Evolutionary conservation across 1,139 yeast genomes (phyloP), one percentile per base, ranked within the genome.

Genomic region (Scheffersomyces lignicola): DNA sequence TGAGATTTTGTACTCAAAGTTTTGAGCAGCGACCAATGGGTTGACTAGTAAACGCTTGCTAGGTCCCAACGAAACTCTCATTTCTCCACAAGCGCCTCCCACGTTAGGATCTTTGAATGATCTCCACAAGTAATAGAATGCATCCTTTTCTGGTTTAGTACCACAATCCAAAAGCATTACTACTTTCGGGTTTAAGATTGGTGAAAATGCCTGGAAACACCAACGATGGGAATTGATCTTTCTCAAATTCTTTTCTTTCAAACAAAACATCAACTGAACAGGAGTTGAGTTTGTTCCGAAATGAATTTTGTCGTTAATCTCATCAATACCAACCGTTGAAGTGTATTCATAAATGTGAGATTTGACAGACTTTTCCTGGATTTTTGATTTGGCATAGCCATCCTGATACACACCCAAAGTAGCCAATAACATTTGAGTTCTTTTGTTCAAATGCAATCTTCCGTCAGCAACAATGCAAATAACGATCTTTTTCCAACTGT

Each of bases 1-100:
- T 12, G 92, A 83, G 59, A 83, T 83, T 56, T 85, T 85, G 59
- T 85, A 85, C 56, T 85, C 95, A 53, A 85, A 85, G 52, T 85
- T 85, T 52, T 85, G 95, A 0, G 92, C 87, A 0, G 94, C 90
- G 7, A 85, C 90, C 33, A 85, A 60, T 4, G 95, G 95, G 52
- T 85, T 85, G 16, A 74, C 54, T 33, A 85, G 66, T 37, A 81
- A 66, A 36, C 62, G 60, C 37, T 69, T 69, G 5, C 73, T 73
- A 4, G 66, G 70, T 5, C 94, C 92, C 39, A 83, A 65, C 41
- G 81, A 71, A 2, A 84, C 86, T 42, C 73, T 75, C 66, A 85
- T 84, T 54, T 85, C 95, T 18, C 95, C 95, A 70, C 95, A 85
- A 2, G 94, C 89, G 14, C 95, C 95, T 1, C 89, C 95, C n/a